Percentiles rank a stretch among this genome's conserved stretches.
Evolutionary conservation across 306 rosid genomes (phyloP).

Genomic region (Arachis hypogaea): DNA sequence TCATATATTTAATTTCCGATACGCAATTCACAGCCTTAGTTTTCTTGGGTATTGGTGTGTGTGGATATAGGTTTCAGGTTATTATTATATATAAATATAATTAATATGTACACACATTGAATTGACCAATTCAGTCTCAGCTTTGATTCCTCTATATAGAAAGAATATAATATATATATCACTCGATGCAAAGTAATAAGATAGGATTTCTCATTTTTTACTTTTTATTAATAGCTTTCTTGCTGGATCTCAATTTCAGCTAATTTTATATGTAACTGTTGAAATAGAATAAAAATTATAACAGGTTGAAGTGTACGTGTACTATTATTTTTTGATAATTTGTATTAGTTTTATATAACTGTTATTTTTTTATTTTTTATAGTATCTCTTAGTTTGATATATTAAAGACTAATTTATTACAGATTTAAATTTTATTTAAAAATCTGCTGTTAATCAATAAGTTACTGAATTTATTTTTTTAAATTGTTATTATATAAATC

Average conservation of each 20-base stretch:
- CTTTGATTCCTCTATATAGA: neutral
- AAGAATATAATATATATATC: neutral
- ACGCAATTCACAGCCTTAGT: neutral
- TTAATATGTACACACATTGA: constrained; percentile 12
- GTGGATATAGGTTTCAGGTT: neutral
- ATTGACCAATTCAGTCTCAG: constrained; percentile 27
- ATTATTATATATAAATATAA: neutral
- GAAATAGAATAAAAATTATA: neutral
- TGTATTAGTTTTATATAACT: too few relatives aligned
- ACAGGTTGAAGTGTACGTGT: constrained; percentile 4
- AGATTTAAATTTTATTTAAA: too few relatives aligned
- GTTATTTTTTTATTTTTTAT: too few relatives aligned
- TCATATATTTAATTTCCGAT: neutral
- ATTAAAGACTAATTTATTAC: too few relatives aligned
- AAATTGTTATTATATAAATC: too few relatives aligned
- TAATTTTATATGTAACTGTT: neutral
- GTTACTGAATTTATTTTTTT: too few relatives aligned
- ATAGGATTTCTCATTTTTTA: neutral
- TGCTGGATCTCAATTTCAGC: neutral
- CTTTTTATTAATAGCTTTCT: constrained; percentile 4
- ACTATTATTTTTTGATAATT: neutral
- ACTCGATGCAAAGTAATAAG: neutral
- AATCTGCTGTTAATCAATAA: too few relatives aligned
- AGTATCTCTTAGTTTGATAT: too few relatives aligned
- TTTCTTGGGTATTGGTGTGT: neutral